These are phyloP conservation scores for Smallanthus sonchifolius DNA, from an alignment of 129 eudicot genomes.

Conservation along the genomic window DNA sequence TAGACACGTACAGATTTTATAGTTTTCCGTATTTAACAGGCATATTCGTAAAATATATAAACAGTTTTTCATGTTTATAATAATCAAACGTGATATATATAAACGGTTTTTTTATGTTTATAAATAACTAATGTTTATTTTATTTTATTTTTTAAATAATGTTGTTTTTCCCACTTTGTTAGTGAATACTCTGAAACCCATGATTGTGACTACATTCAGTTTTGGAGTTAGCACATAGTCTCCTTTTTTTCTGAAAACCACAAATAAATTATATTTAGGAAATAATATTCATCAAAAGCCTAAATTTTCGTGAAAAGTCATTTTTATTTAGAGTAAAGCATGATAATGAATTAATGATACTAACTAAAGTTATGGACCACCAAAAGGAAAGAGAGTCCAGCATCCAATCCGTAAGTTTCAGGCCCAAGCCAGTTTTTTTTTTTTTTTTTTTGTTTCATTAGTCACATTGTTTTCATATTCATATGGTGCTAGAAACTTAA, in stretches of 20 bases:
- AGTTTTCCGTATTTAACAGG: no score
- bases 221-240: neutral
- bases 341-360: slow-evolving; percentile 1
- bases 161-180: neutral
- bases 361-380: slow-evolving; percentile 27
- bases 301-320: slow-evolving; percentile 20
- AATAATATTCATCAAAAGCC: slow-evolving; percentile 18
- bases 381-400: slow-evolving; percentile 7
- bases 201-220: slow-evolving; percentile 8
- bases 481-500: no score
- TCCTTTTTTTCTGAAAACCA: neutral
- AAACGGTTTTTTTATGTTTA: neutral
- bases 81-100: no score
- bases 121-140: neutral
- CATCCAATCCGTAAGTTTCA: slow-evolving; percentile 15
- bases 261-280: neutral
- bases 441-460: neutral
- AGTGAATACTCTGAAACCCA: neutral
- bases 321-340: slow-evolving; percentile 13
- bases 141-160: neutral
- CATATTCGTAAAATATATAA: neutral
- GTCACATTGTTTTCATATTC: neutral
- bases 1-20: neutral
- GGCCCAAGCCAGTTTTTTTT: neutral
- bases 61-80: neutral